Evolutionary conservation across 768 basidiomycete genomes (phyloP).

Genomic region (Phanerochaete carnosa): DNA sequence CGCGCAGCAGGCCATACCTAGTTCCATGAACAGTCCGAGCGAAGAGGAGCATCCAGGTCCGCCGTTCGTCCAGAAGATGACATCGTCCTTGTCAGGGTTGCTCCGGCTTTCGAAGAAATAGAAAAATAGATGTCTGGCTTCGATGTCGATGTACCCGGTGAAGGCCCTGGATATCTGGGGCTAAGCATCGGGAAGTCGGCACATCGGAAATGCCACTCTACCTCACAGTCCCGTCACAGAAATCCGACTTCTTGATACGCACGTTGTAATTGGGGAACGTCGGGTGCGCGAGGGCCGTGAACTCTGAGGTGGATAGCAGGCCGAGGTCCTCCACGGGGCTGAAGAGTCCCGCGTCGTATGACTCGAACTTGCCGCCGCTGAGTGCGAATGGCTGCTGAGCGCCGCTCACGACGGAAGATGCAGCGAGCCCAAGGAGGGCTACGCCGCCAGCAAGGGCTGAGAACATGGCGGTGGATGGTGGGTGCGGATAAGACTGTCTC

Average conservation of each 20-base stretch:
- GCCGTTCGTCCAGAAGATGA: slow-evolving; percentile 37
- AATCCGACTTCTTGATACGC: slow-evolving; percentile 54
- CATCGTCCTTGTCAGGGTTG: slow-evolving; percentile 30
- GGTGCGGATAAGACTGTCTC: not conserved
- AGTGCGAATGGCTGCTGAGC: slow-evolving; percentile 8
- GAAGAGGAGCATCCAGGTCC: slow-evolving; percentile 28
- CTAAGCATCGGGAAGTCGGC: slow-evolving; percentile 36
- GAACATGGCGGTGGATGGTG: slow-evolving; percentile 1
- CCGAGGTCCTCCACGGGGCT: slow-evolving; percentile 28
- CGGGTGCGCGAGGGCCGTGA: slow-evolving; percentile 33
- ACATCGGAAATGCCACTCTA: slow-evolving; percentile 28
- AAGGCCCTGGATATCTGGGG: slow-evolving; percentile 46
- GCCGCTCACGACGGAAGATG: not conserved
- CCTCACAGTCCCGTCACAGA: slow-evolving; percentile 61
- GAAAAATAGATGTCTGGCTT: slow-evolving; percentile 47
- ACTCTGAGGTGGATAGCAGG: slow-evolving; percentile 18
- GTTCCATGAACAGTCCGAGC: slow-evolving; percentile 44
- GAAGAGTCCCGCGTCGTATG: slow-evolving; percentile 26
- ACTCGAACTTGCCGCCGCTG: slow-evolving; percentile 30
- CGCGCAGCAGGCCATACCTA: slow-evolving; percentile 30
- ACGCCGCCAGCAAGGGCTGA: not conserved
- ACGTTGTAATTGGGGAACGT: slow-evolving; percentile 49
- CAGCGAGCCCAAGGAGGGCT: not conserved
- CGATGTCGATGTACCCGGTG: slow-evolving; percentile 70
- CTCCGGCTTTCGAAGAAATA: slow-evolving; percentile 48